phyloP scores from a whole-genome alignment of 305 asterid species.

The Coffea humblotiana region DNA sequence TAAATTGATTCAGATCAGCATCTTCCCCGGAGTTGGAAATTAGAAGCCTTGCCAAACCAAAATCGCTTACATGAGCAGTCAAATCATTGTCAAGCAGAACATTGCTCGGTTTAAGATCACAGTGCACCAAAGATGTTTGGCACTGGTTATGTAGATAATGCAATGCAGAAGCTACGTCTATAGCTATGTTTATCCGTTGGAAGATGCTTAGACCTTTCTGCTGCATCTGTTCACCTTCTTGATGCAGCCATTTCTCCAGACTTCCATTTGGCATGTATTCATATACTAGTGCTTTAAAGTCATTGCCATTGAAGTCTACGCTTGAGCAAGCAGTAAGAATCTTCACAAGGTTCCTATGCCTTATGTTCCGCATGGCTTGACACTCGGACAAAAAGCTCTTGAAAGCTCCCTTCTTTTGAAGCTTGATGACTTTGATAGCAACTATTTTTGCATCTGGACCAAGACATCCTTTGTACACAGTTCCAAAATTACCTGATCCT shows the following conservation, averaged over 20 bases:
- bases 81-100: conserved; percentile 37
- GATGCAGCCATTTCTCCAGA: conserved; percentile 45
- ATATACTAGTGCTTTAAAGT: conserved; percentile 36
- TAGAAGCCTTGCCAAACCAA: conserved; percentile 41
- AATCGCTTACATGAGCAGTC: conserved; percentile 35
- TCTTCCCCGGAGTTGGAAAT: conserved; percentile 15
- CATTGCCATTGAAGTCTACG: conserved; percentile 31
- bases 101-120: conserved; percentile 47
- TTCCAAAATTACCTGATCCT: conserved; percentile 30
- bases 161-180: conserved; percentile 39
- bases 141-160: conserved; percentile 42
- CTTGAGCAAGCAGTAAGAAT: conserved; percentile 39
- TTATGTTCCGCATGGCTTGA: conserved; percentile 27
- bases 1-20: conserved; percentile 22
- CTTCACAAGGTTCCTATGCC: conserved; percentile 36
- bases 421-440: conserved; percentile 32
- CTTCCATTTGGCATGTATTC: conserved; percentile 41
- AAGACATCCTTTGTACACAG: conserved; percentile 31
- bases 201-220: conserved; percentile 20
- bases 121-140: conserved; percentile 31
- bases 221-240: conserved; percentile 1
- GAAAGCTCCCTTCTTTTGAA: conserved; percentile 28
- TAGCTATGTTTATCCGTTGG: conserved; percentile 34
- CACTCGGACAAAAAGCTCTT: conserved; percentile 40
- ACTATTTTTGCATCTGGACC: conserved; percentile 17